Evolutionary conservation across 768 basidiomycete genomes (phyloP).

Genomic region (Paxillus rubicundulus): DNA sequence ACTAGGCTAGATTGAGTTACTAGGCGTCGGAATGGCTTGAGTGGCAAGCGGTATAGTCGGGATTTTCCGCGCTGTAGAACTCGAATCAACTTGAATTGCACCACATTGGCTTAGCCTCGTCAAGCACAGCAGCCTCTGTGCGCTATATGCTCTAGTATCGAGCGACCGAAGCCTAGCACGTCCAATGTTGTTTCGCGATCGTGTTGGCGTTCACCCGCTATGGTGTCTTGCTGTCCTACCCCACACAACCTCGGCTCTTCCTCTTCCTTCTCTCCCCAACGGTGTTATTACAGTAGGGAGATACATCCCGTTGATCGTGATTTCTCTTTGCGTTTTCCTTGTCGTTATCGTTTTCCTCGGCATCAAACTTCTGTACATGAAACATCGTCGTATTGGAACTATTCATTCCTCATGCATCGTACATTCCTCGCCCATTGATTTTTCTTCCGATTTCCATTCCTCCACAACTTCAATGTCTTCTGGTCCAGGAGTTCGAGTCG

Average conservation of each 20-base stretch:
- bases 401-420: constrained; percentile 17
- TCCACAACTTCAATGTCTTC: background rate
- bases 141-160: background rate
- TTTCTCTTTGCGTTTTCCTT: constrained; percentile 16
- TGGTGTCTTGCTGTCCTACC: background rate
- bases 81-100: background rate
- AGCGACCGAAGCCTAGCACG: no score
- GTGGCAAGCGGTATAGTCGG: no score
- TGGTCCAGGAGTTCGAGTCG: constrained; percentile 1
- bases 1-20: no score
- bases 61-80: no score
- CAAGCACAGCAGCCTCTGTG: background rate
- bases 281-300: background rate
- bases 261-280: constrained; percentile 4
- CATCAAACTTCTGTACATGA: constrained; percentile 28
- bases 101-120: no score
- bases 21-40: no score
- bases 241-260: background rate
- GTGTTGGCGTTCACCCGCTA: background rate
- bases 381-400: constrained; percentile 25
- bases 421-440: background rate
- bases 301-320: constrained; percentile 11
- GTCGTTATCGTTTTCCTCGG: constrained; percentile 15
- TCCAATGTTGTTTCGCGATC: background rate
- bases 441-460: constrained; percentile 1